Conservation (phyloP, 1,284 basidiomycete species). For the Melampsora occidentalis region DNA sequence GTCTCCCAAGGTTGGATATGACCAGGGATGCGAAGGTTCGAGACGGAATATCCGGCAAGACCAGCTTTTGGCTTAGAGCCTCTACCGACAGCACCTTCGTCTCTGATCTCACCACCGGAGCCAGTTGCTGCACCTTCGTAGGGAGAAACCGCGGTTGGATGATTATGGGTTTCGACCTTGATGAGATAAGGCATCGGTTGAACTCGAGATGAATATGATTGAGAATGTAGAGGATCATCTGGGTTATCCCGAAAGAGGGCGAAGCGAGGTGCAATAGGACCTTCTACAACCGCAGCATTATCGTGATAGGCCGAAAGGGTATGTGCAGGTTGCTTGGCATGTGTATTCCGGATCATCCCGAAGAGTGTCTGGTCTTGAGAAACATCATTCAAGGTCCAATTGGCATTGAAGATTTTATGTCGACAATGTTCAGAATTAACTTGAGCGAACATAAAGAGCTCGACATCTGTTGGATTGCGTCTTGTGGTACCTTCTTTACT, state of each 20-base stretch:
- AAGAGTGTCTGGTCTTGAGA: constrained; percentile 78
- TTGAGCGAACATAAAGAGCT: constrained; percentile 99
- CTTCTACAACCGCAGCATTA: constrained; percentile 91
- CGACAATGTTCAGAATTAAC: constrained; percentile 99
- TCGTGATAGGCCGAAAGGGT: constrained; percentile 98
- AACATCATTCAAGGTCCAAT: constrained; percentile 81
- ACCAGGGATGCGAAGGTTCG: constrained; percentile 85
- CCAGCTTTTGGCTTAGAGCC: constrained; percentile 97
- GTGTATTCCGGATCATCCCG: constrained; percentile 96
- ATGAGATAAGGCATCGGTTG: constrained; percentile 87
- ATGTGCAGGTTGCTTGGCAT: constrained; percentile 52
- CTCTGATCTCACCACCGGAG: constrained; percentile 95
- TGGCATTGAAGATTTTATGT: constrained; percentile 99
- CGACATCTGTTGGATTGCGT: constrained; percentile 90
- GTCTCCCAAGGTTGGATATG: constrained; percentile 87
- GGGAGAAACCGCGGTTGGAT: constrained; percentile 96
- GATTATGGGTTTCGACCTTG: constrained; percentile 99
- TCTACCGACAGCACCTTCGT: constrained; percentile 91
- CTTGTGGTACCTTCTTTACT: constrained; percentile 56
- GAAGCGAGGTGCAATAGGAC: constrained; percentile 72
- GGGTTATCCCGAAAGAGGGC: constrained; percentile 50
- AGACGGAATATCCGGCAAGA: constrained; percentile 89
- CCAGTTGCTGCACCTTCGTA: constrained; percentile 97
- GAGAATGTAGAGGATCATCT: background rate
- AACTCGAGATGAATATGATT: constrained; percentile 54